A percentile compares a stretch with the other conserved stretches of the same genome.
phyloP scores from a whole-genome alignment of 2,329 filamentous ascomycete genomes.

The Fusarium siculi region DNA sequence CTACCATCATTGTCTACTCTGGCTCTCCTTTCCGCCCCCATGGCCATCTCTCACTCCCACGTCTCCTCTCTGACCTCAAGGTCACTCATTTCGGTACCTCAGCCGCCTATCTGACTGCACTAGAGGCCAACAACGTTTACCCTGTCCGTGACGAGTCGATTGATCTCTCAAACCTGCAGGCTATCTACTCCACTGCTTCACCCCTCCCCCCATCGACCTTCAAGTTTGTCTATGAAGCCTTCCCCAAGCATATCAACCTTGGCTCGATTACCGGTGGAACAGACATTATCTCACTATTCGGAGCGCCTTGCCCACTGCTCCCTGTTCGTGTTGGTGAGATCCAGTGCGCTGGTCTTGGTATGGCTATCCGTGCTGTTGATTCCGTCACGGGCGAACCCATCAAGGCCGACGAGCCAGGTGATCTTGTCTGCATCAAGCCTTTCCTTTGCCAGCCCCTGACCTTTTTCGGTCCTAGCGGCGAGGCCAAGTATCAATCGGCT shows the following conservation, averaged over 20 bases:
- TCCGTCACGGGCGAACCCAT: conserved; percentile 65
- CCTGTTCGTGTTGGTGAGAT: conserved; percentile 80
- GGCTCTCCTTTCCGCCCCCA: conserved; percentile 88
- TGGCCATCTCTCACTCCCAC: conserved; percentile 83
- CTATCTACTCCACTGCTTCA: conserved; percentile 94
- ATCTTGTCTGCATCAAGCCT: conserved; percentile 85
- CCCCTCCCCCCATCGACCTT: conserved; percentile 94
- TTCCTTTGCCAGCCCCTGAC: conserved; percentile 93
- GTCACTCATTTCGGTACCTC: conserved; percentile 97
- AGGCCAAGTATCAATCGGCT: conserved; percentile 80
- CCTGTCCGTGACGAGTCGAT: conserved; percentile 65
- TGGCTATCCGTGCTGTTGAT: conserved; percentile 75
- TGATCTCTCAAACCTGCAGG: conserved; percentile 74
- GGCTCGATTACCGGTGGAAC: conserved; percentile 95
- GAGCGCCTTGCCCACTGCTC: conserved; percentile 80
- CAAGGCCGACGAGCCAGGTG: conserved; percentile 76
- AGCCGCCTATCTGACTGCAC: conserved; percentile 89
- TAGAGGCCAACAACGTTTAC: conserved; percentile 79
- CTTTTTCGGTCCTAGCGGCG: conserved; percentile 77
- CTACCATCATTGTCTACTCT: conserved; percentile 88
- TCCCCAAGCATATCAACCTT: conserved; percentile 83
- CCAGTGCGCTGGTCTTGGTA: conserved; percentile 80
- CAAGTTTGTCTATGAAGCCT: conserved; percentile 85
- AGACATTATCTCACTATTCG: conserved; percentile 96
- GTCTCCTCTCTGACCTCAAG: conserved; percentile 79